Conservation (phyloP, 257 asterid species). For the Voacanga thouarsii region DNA sequence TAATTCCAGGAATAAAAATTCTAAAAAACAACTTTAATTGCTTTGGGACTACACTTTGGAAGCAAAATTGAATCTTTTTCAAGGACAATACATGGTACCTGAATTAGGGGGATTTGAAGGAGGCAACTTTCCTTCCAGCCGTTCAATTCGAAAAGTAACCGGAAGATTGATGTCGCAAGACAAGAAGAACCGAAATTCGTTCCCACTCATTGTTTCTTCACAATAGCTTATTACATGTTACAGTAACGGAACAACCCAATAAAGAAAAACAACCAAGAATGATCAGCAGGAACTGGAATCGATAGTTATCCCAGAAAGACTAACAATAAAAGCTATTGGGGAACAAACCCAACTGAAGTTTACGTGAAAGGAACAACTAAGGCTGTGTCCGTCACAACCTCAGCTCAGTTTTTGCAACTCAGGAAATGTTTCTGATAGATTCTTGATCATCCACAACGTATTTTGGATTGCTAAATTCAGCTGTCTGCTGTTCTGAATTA, state of each 20-base stretch:
- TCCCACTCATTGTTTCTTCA: conserved; percentile 52
- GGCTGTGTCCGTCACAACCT: too few species aligned
- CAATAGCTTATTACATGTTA: not conserved
- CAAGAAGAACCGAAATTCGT: conserved; percentile 87
- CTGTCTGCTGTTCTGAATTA: not conserved
- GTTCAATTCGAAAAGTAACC: conserved; percentile 81
- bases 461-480: not conserved
- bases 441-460: not conserved
- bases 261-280: not conserved
- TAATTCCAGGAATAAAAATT: not conserved
- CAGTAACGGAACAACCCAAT: not conserved
- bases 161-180: conserved; percentile 97
- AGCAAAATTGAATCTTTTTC: not conserved
- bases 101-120: conserved; percentile 45
- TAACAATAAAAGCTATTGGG: not conserved
- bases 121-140: conserved; percentile 76
- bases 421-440: not conserved
- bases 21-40: conserved; percentile 5
- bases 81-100: conserved; percentile 34
- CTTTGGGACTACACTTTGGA: not conserved
- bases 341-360: not conserved
- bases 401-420: not conserved
- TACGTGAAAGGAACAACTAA: conserved; percentile 14
- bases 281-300: not conserved
- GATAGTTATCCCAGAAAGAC: not conserved